phyloP scores from a whole-genome alignment of 2,329 filamentous ascomycete species.

The Talaromyces marneffei region DNA sequence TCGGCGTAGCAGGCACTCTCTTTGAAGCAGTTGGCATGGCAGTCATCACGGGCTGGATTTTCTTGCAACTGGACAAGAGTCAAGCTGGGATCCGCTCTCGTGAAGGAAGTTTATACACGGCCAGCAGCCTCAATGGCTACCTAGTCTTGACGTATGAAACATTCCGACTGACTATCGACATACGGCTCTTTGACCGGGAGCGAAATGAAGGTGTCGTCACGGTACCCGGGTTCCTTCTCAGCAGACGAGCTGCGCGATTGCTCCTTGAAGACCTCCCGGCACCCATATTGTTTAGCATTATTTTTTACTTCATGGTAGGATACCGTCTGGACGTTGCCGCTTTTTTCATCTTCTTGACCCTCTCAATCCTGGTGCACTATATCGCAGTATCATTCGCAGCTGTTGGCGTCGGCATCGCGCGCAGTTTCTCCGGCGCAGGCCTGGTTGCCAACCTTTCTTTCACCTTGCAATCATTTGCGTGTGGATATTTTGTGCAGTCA shows the following conservation, averaged over 20 bases:
- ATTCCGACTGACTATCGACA: slow-evolving; percentile 68
- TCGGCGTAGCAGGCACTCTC: slow-evolving; percentile 66
- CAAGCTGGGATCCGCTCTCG: slow-evolving; percentile 68
- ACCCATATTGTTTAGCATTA: slow-evolving; percentile 62
- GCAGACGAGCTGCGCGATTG: slow-evolving; percentile 62
- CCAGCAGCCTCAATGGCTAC: slow-evolving; percentile 67
- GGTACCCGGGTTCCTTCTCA: slow-evolving; percentile 63
- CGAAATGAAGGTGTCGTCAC: slow-evolving; percentile 66
- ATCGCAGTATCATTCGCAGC: slow-evolving; percentile 67
- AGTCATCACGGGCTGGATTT: slow-evolving; percentile 67
- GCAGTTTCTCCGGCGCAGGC: slow-evolving; percentile 65
- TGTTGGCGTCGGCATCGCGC: slow-evolving; percentile 58
- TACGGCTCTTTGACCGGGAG: slow-evolving; percentile 70
- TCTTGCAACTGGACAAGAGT: slow-evolving; percentile 59
- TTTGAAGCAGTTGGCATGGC: slow-evolving; percentile 66
- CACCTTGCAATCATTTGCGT: slow-evolving; percentile 67
- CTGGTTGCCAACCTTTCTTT: slow-evolving; percentile 67
- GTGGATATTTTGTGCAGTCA: slow-evolving; percentile 69
- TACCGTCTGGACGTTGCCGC: slow-evolving; percentile 58
- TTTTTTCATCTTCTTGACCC: slow-evolving; percentile 67
- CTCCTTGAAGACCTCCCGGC: slow-evolving; percentile 68
- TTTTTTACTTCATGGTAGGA: slow-evolving; percentile 74
- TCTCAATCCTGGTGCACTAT: slow-evolving; percentile 66
- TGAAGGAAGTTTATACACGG: slow-evolving; percentile 66
- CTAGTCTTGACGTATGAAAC: slow-evolving; percentile 70